Percentiles rank a stretch among this genome's conserved stretches.
phyloP scores from a whole-genome alignment of 2,329 filamentous ascomycete species.

The Colletotrichum noveboracense region DNA sequence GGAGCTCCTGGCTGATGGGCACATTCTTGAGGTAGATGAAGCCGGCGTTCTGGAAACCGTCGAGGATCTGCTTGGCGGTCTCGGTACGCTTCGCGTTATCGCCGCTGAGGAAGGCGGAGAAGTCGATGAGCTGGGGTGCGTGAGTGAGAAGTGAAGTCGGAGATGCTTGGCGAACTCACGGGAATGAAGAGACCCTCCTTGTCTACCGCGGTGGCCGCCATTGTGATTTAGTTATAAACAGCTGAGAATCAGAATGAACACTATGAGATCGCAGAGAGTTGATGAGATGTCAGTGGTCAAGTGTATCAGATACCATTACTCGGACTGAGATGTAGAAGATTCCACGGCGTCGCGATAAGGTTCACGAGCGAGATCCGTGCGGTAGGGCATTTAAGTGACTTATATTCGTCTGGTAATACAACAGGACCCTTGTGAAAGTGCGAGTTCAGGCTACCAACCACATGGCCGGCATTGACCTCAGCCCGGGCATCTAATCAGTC shows the following conservation, averaged over 20 bases:
- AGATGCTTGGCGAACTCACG: conserved; percentile 38
- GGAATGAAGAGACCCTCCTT: conserved; percentile 61
- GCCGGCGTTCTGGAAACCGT: conserved; percentile 83
- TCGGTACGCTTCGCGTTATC: conserved; percentile 62
- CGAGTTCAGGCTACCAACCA: background rate
- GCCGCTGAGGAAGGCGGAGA: conserved; percentile 73
- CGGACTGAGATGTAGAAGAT: background rate
- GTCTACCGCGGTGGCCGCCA: conserved; percentile 50
- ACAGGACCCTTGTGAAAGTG: background rate
- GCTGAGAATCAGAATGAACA: background rate
- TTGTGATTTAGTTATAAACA: conserved; percentile 23
- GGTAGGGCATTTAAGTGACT: background rate
- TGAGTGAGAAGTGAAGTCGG: conserved; percentile 5
- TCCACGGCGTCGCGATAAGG: conserved; percentile 5
- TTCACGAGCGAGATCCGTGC: background rate
- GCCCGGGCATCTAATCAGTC: background rate
- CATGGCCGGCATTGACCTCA: background rate
- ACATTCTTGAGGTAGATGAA: conserved; percentile 91
- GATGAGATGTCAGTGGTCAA: background rate
- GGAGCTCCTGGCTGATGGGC: conserved; percentile 65
- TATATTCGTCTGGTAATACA: conserved; percentile 2
- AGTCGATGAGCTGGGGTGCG: conserved; percentile 72
- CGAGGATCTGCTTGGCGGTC: conserved; percentile 74
- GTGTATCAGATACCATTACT: background rate
- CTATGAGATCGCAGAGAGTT: background rate